phyloP scores from a whole-genome alignment of 352 stramenopile species.

The Pythium periplocum region DNA sequence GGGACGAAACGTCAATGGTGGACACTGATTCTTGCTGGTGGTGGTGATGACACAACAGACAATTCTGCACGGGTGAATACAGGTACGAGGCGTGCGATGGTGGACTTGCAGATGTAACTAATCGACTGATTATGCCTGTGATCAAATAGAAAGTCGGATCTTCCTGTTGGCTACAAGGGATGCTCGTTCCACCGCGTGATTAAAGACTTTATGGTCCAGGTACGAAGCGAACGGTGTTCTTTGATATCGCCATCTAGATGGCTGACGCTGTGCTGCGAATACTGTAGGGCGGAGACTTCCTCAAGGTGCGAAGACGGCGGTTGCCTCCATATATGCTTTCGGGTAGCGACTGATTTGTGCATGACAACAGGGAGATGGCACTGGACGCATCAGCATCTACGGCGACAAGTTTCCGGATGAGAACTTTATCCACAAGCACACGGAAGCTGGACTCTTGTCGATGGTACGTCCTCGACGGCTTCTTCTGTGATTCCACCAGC shows the following conservation, averaged over 20 bases:
- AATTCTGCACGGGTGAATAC: constrained; percentile 97
- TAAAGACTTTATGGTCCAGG: constrained; percentile 90
- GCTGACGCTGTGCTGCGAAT: not conserved
- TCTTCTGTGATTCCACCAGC: not conserved
- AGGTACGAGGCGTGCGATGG: constrained; percentile 40
- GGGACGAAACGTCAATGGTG: not conserved
- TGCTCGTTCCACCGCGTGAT: constrained; percentile 87
- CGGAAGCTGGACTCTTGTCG: constrained; percentile 67
- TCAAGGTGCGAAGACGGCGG: constrained; percentile 41
- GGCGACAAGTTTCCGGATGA: constrained; percentile 86
- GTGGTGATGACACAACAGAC: constrained; percentile 34
- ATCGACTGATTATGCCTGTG: constrained; percentile 25
- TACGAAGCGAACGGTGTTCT: constrained; percentile 5
- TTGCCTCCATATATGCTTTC: no score
- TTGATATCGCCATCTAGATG: not conserved
- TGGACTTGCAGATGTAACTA: not conserved
- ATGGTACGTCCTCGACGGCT: constrained; percentile 39
- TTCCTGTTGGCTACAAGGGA: constrained; percentile 87
- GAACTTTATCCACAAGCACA: constrained; percentile 83
- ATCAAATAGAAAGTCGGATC: constrained; percentile 59
- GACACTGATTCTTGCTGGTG: constrained; percentile 5
- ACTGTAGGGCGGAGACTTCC: constrained; percentile 67
- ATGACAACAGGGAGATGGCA: constrained; percentile 61
- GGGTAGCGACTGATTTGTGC: not conserved
- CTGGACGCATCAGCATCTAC: constrained; percentile 83